Evolutionary conservation across 148 eudicot genomes (phyloP).

Genomic region (Chenopodium quinoa): DNA sequence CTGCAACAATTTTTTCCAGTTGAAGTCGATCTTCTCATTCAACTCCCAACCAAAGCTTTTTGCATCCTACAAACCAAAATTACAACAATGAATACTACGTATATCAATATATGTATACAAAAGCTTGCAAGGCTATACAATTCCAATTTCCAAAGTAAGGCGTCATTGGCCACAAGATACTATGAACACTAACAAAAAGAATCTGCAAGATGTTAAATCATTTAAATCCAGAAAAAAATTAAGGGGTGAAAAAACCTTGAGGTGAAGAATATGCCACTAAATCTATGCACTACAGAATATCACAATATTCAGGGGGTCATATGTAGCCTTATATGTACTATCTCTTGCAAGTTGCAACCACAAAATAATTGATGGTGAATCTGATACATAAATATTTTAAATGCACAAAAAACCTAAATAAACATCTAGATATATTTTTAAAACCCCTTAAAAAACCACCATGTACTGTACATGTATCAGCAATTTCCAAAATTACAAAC

Average conservation of each 20-base stretch:
- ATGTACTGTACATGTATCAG: not conserved
- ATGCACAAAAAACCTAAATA: not conserved
- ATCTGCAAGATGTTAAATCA: not conserved
- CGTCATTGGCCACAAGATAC: not conserved
- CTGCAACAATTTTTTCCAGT: conserved; percentile 91
- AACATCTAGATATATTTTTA: not conserved
- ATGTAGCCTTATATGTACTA: not conserved
- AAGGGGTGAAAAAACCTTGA: not conserved
- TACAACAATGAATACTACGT: not conserved
- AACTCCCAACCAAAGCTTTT: conserved; percentile 89
- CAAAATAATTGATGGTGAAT: not conserved
- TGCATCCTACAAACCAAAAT: conserved; percentile 62
- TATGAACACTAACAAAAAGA: not conserved
- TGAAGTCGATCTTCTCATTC: conserved; percentile 75
- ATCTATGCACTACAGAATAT: not conserved
- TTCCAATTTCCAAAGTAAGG: not conserved
- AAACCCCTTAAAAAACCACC: no score
- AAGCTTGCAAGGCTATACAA: not conserved
- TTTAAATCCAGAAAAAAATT: not conserved
- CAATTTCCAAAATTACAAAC: not conserved
- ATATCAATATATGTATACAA: not conserved
- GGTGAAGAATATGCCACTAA: not conserved
- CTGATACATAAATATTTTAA: not conserved
- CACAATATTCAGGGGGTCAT: not conserved
- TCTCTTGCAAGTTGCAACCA: not conserved